A percentile compares a stretch with the other conserved stretches of the same genome.
These are phyloP conservation scores for Juglanconis oblonga DNA, from an alignment of 2,329 filamentous ascomycete species.

Conservation along the genomic window DNA sequence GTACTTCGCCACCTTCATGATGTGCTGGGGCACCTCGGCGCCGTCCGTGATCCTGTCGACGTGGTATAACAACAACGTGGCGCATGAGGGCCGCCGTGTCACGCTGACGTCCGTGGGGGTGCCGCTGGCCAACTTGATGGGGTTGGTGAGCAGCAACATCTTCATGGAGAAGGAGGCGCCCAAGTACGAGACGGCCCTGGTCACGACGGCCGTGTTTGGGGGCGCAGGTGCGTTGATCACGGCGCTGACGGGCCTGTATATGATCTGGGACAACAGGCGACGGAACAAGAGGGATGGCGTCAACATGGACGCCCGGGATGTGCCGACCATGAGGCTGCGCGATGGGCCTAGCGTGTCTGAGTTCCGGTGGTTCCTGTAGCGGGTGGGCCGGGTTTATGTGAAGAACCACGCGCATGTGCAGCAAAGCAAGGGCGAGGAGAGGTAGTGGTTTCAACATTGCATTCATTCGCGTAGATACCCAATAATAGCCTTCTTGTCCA, in stretches of 20 bases:
- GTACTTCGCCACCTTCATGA: conserved; percentile 77
- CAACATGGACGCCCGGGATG: conserved; percentile 51
- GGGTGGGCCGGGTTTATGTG: not conserved
- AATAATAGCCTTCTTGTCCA: not conserved
- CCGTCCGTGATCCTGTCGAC: conserved; percentile 67
- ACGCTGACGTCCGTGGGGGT: conserved; percentile 70
- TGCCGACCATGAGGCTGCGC: conserved; percentile 53
- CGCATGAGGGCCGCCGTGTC: conserved; percentile 70
- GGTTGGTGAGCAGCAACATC: conserved; percentile 66
- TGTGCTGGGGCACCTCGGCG: conserved; percentile 76
- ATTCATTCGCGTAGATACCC: not conserved
- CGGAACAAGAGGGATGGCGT: conserved; percentile 56
- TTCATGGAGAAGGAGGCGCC: conserved; percentile 60
- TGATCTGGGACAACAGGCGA: conserved; percentile 62
- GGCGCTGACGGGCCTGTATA: conserved; percentile 56
- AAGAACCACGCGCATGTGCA: not conserved
- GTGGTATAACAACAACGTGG: conserved; percentile 79
- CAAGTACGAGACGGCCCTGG: conserved; percentile 64
- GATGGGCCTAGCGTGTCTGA: conserved; percentile 52
- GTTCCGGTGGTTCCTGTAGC: conserved; percentile 56
- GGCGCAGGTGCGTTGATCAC: conserved; percentile 56
- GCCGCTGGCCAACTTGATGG: conserved; percentile 74
- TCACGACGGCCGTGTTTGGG: conserved; percentile 63
- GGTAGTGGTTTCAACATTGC: not conserved
- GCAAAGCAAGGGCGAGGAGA: not conserved